phyloP scores from a whole-genome alignment of 306 rosid genomes.

The Ochetophila trinervis region DNA sequence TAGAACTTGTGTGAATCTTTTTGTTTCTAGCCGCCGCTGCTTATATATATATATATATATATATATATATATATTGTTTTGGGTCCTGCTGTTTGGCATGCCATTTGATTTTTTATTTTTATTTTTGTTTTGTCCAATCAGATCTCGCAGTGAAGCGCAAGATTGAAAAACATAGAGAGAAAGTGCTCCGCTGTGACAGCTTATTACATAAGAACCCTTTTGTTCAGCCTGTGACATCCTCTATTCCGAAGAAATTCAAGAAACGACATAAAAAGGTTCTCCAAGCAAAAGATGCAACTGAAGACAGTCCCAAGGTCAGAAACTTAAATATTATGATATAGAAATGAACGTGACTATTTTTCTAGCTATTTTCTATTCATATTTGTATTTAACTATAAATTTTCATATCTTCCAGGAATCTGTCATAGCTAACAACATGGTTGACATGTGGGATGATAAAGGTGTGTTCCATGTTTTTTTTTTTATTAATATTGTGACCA shows the following conservation, averaged over 20 bases:
- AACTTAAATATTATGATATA: constrained; percentile 3
- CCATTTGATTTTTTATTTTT: background rate
- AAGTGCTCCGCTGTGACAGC: constrained; percentile 65
- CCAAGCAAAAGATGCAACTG: constrained; percentile 24
- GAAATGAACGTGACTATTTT: background rate
- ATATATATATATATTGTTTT: too few species aligned
- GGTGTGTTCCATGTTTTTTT: constrained; percentile 36
- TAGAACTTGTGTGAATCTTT: background rate
- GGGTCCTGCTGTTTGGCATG: too few species aligned
- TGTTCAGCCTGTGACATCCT: constrained; percentile 70
- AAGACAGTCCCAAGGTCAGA: constrained; percentile 50
- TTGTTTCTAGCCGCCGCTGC: too few species aligned
- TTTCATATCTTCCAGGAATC: constrained; percentile 39
- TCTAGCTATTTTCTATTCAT: constrained; percentile 1
- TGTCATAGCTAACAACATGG: constrained; percentile 33
- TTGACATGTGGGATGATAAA: constrained; percentile 65
- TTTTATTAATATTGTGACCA: constrained; percentile 1
- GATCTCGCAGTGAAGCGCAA: constrained; percentile 81
- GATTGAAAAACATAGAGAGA: constrained; percentile 85
- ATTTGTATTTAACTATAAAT: constrained; percentile 5
- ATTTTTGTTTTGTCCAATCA: constrained; percentile 19
- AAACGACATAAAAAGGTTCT: constrained; percentile 37
- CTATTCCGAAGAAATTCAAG: constrained; percentile 55
- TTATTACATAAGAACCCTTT: constrained; percentile 70
- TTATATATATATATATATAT: too few species aligned